These are phyloP conservation scores for Funneliformis caledonium DNA, from an alignment of 371 early-diverging fungal species.

Conservation along the genomic window DNA sequence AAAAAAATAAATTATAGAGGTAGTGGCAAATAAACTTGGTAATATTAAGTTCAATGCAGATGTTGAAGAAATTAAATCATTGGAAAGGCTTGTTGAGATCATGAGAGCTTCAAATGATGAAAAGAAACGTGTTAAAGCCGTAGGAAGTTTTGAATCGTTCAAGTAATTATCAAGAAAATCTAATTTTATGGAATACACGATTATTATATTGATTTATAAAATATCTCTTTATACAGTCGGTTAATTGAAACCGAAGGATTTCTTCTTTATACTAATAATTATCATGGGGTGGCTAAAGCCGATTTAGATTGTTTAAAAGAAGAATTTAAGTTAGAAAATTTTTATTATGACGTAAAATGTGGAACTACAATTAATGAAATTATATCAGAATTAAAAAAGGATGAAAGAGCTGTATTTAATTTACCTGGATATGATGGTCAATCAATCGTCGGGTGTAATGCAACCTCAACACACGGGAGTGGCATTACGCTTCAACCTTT, in stretches of 20 bases:
- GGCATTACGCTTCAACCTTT: conserved; percentile 7
- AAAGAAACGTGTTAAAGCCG: conserved; percentile 14
- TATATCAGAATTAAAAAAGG: conserved; percentile 2
- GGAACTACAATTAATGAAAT: background rate
- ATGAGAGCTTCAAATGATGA: background rate
- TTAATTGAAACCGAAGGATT: background rate
- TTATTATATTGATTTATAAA: no score
- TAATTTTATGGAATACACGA: background rate
- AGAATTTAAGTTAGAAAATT: background rate
- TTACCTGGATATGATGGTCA: background rate
- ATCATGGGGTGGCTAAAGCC: background rate
- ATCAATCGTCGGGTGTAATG: background rate
- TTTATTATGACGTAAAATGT: conserved; percentile 29
- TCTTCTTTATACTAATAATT: background rate
- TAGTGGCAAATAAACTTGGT: background rate
- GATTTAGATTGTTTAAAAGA: background rate
- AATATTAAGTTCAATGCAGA: conserved; percentile 3
- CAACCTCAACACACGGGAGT: conserved; percentile 14
- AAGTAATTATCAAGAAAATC: background rate
- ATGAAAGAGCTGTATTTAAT: conserved; percentile 5
- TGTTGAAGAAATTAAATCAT: conserved; percentile 5
- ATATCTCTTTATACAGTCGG: background rate
- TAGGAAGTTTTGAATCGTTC: background rate
- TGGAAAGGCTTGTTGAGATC: background rate
- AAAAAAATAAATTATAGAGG: background rate